Evolutionary conservation across 331 rosid genomes (phyloP), one percentile per base, ranked within the genome.

Genomic region (Malus hybrid): DNA sequence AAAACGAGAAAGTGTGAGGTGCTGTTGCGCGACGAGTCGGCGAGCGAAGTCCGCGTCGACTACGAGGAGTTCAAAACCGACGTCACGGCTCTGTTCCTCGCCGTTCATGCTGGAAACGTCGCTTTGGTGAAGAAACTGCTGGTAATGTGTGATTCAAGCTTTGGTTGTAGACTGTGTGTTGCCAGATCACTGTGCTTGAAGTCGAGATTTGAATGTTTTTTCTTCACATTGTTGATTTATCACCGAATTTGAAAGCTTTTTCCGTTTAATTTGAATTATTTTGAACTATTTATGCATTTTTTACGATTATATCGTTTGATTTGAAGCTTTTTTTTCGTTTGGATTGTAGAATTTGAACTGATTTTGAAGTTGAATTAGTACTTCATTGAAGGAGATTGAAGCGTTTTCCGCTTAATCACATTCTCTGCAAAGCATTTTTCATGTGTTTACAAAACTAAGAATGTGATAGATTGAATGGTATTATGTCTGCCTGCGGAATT

Each of bases 31-130:
- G 85, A 83, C 10, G 96, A 94, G 79, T 86, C 92, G 61, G 67
- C 93, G 46, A 87, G 79, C 68, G 86, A 85, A 36, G 93, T 91
- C 56, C 85, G 87, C 39, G 67, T 94, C 1, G 84, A 79, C 73
- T 86, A 83, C 79, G 87, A 80, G 80, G 98, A 94, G 85, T 86
- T 88, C 81, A 88, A 83, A 73, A 80, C 95, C 52, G 98, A 94
- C 56, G 96, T 94, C 69, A 85, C 98, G 48, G 87, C 98, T 27
- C 88, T 94, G 39, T 90, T 94, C 78, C 89, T 88, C 74, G 98
- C 98, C n/a, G 98, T 91, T 59, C 97, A 94, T 28, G 31, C 86
- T 12, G 97, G 93, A 60, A 87, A 85, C 65, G 85, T 73, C 3
- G 67, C 69, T 33, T 83, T 93, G 60, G 93, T 90, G 22, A 78